Base-by-base conservation (phyloP, 257 asterid genomes). In the Solanum megistacrolobum region DNA sequence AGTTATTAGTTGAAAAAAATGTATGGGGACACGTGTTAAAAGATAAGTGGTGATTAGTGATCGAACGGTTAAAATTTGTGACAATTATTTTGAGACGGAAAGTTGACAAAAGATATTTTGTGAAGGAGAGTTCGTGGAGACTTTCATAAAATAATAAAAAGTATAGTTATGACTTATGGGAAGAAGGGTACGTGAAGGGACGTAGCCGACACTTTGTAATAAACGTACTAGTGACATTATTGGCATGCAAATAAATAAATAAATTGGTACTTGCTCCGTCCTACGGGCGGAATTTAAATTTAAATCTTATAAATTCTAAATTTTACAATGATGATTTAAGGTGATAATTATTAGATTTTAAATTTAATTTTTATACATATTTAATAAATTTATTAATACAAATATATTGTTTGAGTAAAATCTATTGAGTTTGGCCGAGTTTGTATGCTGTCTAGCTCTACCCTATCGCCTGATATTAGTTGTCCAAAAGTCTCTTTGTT, bases 141-240 rank as follows among this genome's bases (percentile, higher is more conserved):
- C 12, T 48, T 0, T 20, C 76, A 4, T 5, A 2, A 34, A 48
- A 92, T 5, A 88, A 91, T 88, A 3, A 65, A 0, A 12, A 31
- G 18, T 3, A 7, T 89, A 91, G 60, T 94, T 55, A 55, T 55
- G 65, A 86, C 90, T 92, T 91, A 31, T 41, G 23, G 65, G 65
- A 79, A 41, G 41, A 75, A 48, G 88, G 88, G 34, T 88, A 87
- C 91, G 87, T 86, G 94, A 88, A 91, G 48, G 90, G 83, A 68
- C 90, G 92, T 39, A 36, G 94, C 95, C 96, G 98, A 94, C 96
- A 89, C 5, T 21, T 88, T 31, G 18, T 66, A 65, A 88, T 86
- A 88, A 88, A 82, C 36, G 84, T 83, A 73, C 83, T 69, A 43
- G 9, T 29, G 91, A 41, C 86, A 88, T 89, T 84, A 88, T 62